Evolutionary conservation across 192 early-diverging fungal genomes (phyloP).

Genomic region (Neocallimastix lanati): DNA sequence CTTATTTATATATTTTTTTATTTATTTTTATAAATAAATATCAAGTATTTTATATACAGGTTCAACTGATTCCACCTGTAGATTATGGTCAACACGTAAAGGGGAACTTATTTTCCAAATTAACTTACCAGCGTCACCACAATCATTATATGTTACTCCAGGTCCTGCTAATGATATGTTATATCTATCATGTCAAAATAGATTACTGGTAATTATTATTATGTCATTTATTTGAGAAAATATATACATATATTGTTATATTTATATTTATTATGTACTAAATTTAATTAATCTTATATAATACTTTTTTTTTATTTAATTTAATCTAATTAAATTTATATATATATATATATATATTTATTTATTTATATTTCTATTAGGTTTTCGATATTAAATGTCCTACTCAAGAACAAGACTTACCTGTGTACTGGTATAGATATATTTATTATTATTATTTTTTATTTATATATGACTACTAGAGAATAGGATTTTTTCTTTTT

Average conservation of each 20-base stretch:
- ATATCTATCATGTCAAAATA: conserved; percentile 19
- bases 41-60: conserved; percentile 25
- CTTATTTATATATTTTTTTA: no score
- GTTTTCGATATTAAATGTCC: conserved; percentile 18
- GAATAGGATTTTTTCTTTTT: background rate
- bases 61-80: conserved; percentile 31
- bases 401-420: conserved; percentile 27
- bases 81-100: conserved; percentile 30
- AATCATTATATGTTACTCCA: conserved; percentile 10
- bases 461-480: background rate
- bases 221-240: no score
- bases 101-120: conserved; percentile 43
- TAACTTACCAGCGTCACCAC: conserved; percentile 25
- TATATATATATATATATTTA: no score
- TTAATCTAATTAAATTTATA: no score
- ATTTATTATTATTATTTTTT: conserved; percentile 1
- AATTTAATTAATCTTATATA: no score
- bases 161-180: conserved; percentile 6
- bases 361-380: no score
- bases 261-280: no score
- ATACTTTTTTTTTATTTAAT: no score
- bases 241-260: no score
- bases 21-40: no score
- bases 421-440: conserved; percentile 12
- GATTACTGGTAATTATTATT: conserved; percentile 17